Conservation (phyloP, 2,329 filamentous ascomycete species). For the Diaporthe nobilis region DNA sequence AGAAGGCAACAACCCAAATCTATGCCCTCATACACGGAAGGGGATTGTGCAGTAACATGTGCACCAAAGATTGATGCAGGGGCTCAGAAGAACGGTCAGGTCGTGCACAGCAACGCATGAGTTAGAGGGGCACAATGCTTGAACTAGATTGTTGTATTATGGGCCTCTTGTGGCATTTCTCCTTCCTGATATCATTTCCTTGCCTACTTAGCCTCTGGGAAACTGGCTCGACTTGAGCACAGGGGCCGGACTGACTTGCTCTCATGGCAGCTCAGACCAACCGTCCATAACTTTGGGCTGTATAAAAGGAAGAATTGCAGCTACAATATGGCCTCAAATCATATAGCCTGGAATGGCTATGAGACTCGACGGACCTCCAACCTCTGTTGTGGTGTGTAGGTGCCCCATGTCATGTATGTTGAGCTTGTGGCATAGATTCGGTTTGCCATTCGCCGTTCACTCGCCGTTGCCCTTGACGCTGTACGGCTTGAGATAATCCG, state of each 20-base stretch:
- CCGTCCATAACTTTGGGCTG: background rate
- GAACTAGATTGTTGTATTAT: slow-evolving; percentile 13
- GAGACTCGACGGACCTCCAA: background rate
- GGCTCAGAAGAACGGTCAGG: background rate
- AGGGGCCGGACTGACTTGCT: background rate
- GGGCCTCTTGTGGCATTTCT: background rate
- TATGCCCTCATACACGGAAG: background rate
- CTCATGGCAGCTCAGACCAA: slow-evolving; percentile 1
- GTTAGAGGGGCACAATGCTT: background rate
- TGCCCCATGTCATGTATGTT: background rate
- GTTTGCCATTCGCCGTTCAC: background rate
- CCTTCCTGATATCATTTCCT: background rate
- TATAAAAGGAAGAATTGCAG: background rate
- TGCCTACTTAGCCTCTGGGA: background rate
- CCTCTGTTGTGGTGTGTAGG: background rate
- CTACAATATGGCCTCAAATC: slow-evolving; percentile 3
- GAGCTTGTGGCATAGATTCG: background rate
- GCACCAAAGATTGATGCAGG: background rate
- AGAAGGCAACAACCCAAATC: background rate
- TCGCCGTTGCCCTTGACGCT: slow-evolving; percentile 65
- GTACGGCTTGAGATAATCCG: slow-evolving; percentile 85
- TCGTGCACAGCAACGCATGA: background rate
- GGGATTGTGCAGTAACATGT: background rate
- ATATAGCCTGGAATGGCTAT: background rate
- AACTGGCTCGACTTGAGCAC: background rate